These are phyloP conservation scores for Effrenium voratum DNA, from an alignment of 73 alveolate species.

Conservation along the genomic window DNA sequence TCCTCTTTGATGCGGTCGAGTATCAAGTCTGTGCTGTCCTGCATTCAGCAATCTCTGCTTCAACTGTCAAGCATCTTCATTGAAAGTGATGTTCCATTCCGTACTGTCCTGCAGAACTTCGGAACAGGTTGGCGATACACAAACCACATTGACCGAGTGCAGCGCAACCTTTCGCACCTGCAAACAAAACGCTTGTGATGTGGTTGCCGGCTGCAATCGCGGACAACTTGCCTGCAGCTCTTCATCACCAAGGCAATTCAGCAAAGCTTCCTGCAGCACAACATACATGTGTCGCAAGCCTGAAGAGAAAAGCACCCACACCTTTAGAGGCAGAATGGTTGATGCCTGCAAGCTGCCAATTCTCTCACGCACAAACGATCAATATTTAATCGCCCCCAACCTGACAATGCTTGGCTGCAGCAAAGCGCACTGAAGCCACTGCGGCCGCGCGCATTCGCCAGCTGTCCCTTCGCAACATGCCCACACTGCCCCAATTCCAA, in stretches of 20 bases:
- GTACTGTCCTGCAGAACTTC: conserved; percentile 53
- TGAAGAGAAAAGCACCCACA: neutral
- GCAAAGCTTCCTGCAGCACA: conserved; percentile 70
- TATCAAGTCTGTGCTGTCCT: conserved; percentile 80
- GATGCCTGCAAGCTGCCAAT: conserved; percentile 38
- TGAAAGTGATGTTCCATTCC: neutral
- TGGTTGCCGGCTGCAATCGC: neutral
- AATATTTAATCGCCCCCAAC: neutral
- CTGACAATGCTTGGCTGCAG: conserved; percentile 94
- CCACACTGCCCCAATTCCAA: conserved; percentile 58
- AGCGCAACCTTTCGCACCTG: conserved; percentile 95
- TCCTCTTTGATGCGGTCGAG: conserved; percentile 87
- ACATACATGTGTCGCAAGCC: neutral
- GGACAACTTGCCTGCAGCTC: conserved; percentile 56
- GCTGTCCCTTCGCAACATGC: conserved; percentile 50
- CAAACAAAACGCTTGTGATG: neutral
- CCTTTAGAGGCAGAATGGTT: conserved; percentile 93
- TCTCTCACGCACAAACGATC: no score
- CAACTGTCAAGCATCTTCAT: neutral
- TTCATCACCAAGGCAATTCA: conserved; percentile 77
- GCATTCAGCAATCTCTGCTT: neutral
- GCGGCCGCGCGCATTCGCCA: conserved; percentile 93
- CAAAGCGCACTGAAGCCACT: conserved; percentile 82
- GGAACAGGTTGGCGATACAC: conserved; percentile 67
- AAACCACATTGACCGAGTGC: conserved; percentile 95